Conservation (phyloP, 2,329 filamentous ascomycete species). For the Pseudofabraea citricarpa region DNA sequence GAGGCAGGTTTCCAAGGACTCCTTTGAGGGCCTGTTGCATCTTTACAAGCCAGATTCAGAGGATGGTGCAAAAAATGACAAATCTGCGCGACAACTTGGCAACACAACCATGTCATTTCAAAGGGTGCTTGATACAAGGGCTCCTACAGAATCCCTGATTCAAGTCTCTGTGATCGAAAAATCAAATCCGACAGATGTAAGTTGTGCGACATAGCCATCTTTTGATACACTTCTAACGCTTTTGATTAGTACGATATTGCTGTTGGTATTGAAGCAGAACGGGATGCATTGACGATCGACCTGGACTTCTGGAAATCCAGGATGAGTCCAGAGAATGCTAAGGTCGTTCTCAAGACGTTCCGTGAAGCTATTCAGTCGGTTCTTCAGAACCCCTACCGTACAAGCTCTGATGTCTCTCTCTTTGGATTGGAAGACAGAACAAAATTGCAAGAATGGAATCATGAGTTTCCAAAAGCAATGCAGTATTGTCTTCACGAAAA, state of each 20-base stretch:
- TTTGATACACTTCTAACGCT: background rate
- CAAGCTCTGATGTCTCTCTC: no score
- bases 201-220: background rate
- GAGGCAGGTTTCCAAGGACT: no score
- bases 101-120: background rate
- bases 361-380: background rate
- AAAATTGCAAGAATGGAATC: background rate
- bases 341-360: background rate
- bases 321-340: background rate
- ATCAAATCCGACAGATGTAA: background rate
- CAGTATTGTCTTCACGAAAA: background rate
- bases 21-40: background rate
- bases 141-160: background rate
- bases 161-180: background rate
- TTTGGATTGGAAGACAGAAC: background rate
- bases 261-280: background rate
- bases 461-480: background rate
- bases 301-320: background rate
- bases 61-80: background rate
- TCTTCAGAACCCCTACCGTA: background rate
- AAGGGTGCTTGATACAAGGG: background rate
- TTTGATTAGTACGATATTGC: background rate
- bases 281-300: background rate
- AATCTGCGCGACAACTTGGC: background rate
- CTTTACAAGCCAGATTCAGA: background rate